Evolutionary conservation across 1,139 yeast species (phyloP).

Genomic region (Hanseniaspora sp.): DNA sequence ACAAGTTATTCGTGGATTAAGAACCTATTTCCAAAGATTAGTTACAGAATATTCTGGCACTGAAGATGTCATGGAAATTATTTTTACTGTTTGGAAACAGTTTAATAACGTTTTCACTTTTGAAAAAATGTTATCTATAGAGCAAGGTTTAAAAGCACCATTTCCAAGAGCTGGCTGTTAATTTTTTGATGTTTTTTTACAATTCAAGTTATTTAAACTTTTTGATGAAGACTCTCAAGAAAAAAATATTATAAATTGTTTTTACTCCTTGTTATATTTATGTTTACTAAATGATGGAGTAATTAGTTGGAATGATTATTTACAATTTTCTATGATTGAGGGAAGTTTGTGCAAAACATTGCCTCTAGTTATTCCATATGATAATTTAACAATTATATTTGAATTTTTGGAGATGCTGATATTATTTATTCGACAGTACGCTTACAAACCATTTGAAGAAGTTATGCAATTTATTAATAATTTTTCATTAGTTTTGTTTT

Average conservation of each 20-base stretch:
- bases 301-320: conserved; percentile 29
- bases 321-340: conserved; percentile 25
- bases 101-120: conserved; percentile 19
- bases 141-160: conserved; percentile 23
- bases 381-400: conserved; percentile 29
- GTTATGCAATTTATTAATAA: conserved; percentile 2
- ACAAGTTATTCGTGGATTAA: conserved; percentile 29
- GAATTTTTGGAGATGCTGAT: conserved; percentile 30
- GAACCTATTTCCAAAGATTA: conserved; percentile 26
- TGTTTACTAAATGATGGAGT: conserved; percentile 29
- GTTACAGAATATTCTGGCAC: conserved; percentile 19
- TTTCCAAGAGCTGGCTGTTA: conserved; percentile 32
- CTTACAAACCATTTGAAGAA: conserved; percentile 12
- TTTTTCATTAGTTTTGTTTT: conserved; percentile 9
- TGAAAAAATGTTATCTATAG: conserved; percentile 23
- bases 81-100: conserved; percentile 15
- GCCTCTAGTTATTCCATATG: conserved; percentile 28
- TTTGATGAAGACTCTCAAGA: conserved; percentile 22
- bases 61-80: conserved; percentile 15
- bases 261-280: conserved; percentile 25
- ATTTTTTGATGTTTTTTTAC: conserved; percentile 26
- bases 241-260: conserved; percentile 16
- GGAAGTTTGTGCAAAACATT: conserved; percentile 25
- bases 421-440: conserved; percentile 23
- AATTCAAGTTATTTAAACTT: conserved; percentile 20